Percentiles rank a stretch among this genome's conserved stretches.
phyloP scores from a whole-genome alignment of 495 filamentous ascomycete species.

The Echria macrotheca region DNA sequence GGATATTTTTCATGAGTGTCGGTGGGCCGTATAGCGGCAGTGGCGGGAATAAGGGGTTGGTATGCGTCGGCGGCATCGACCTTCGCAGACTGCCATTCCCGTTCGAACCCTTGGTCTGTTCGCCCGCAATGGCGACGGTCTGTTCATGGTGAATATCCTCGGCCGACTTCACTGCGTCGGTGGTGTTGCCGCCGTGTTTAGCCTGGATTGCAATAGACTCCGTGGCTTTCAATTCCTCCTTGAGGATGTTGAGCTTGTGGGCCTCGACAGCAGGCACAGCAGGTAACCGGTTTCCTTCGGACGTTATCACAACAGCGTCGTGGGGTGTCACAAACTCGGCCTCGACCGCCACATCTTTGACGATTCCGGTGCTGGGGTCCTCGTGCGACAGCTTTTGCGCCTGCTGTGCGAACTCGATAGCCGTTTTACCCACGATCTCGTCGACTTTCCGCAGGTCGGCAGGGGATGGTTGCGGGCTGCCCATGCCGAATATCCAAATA shows the following conservation, averaged over 20 bases:
- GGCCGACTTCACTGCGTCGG: conserved; percentile 3
- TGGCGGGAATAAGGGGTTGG: conserved; percentile 83
- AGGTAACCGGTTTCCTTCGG: conserved; percentile 59
- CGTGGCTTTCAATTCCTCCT: conserved; percentile 41
- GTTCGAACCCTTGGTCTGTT: conserved; percentile 15
- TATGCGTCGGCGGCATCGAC: conserved; percentile 56
- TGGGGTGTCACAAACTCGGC: conserved; percentile 63
- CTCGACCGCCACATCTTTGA: conserved; percentile 49
- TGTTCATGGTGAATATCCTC: not conserved
- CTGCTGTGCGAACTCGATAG: conserved; percentile 46
- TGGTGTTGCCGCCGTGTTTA: conserved; percentile 18
- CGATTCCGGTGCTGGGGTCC: conserved; percentile 18
- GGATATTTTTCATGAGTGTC: conserved; percentile 54
- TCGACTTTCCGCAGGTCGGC: not conserved
- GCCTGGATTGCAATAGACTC: conserved; percentile 9
- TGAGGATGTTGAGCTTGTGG: conserved; percentile 57
- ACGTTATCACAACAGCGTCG: conserved; percentile 65
- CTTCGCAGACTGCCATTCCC: conserved; percentile 32
- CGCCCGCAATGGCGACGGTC: conserved; percentile 3
- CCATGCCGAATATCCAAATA: too few relatives aligned
- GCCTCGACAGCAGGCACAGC: conserved; percentile 61
- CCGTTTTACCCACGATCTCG: conserved; percentile 17
- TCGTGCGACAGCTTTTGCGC: conserved; percentile 55
- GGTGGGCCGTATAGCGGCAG: conserved; percentile 79
- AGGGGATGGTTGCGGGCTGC: not conserved